Evolutionary conservation across 345 rosid genomes (phyloP), one percentile per base, ranked within the genome.

Genomic region (Noccaea caerulescens): DNA sequence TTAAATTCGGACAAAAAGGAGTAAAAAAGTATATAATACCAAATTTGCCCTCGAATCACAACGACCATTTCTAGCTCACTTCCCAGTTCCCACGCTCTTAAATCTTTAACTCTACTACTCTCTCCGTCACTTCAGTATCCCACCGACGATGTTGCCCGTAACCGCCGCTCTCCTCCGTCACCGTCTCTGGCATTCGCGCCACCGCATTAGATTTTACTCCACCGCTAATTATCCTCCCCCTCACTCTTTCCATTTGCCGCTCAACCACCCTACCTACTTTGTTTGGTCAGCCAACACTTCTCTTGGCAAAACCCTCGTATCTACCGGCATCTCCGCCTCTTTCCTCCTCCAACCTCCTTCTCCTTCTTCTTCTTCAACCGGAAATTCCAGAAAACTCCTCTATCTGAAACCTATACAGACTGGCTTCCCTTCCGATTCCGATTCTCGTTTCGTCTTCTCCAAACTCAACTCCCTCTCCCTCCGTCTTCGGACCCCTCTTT

Each of bases 391-490:
- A 32, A 87, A 85, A 59, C 83, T 91, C 59, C 66, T 85, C 76
- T 94, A 94, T 80, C 75, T 91, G 61, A 94, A 91, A 73, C 99
- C 98, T 10, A 65, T 86, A 34, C 98, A 94, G 53, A 94, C 99
- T 8, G 99, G 98, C 13, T 94, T 89, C 74, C 99, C 99, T 18
- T 63, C 84, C 30, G 97, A 91, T 64, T 91, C 99, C 61, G 98
- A 93, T 76, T 91, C 97, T 27, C 85, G 80, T 58, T 91, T 84
- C 70, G 76, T 94, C 81, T 88, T 84, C 75, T 58, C 84, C 63
- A 91, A 85, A 72, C 90, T 91, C 66, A 54, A 73, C 47, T 82
- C 93, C 30, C 82, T 91, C 73, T 82, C 95, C 43, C 76, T 79
- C 72, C 85, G 77, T 66, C 82, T 61, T 71, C 61, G 41, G 4